These are phyloP conservation scores for Arthrobotrys conoides DNA, from an alignment of 2,329 filamentous ascomycete species.

Conservation along the genomic window DNA sequence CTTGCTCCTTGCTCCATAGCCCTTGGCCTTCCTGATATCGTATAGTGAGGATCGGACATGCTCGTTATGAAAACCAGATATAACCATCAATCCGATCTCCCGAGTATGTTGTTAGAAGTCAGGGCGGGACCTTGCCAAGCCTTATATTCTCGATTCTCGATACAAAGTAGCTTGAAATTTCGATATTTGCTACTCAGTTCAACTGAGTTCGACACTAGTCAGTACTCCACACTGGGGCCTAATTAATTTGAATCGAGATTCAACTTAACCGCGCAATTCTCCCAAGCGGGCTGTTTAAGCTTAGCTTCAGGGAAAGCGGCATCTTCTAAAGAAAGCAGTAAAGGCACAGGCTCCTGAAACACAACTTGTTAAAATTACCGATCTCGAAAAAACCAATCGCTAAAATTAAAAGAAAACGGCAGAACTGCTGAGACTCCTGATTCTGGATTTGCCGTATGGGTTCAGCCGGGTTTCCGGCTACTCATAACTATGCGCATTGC, in stretches of 20 bases:
- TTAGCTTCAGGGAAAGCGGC: slow-evolving; percentile 19
- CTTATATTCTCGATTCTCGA: slow-evolving; percentile 9
- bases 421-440: slow-evolving; percentile 27
- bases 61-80: slow-evolving; percentile 47
- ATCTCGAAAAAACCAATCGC: slow-evolving; percentile 22
- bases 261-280: slow-evolving; percentile 45
- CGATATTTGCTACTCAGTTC: background rate
- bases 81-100: slow-evolving; percentile 48
- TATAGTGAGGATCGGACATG: slow-evolving; percentile 47
- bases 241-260: slow-evolving; percentile 54
- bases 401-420: slow-evolving; percentile 30
- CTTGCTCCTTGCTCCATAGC: background rate
- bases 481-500: no score
- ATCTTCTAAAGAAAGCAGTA: slow-evolving; percentile 33
- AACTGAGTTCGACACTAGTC: background rate
- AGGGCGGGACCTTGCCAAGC: slow-evolving; percentile 19
- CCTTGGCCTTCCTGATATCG: slow-evolving; percentile 34
- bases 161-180: slow-evolving; percentile 16
- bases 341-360: slow-evolving; percentile 43
- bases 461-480: slow-evolving; percentile 7
- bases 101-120: slow-evolving; percentile 18
- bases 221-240: slow-evolving; percentile 10
- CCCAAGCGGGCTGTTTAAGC: slow-evolving; percentile 28
- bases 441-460: slow-evolving; percentile 15
- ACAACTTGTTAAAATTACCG: slow-evolving; percentile 43